These are phyloP conservation scores for Smittium mucronatum DNA, from an alignment of 371 early-diverging fungal species.

Conservation along the genomic window DNA sequence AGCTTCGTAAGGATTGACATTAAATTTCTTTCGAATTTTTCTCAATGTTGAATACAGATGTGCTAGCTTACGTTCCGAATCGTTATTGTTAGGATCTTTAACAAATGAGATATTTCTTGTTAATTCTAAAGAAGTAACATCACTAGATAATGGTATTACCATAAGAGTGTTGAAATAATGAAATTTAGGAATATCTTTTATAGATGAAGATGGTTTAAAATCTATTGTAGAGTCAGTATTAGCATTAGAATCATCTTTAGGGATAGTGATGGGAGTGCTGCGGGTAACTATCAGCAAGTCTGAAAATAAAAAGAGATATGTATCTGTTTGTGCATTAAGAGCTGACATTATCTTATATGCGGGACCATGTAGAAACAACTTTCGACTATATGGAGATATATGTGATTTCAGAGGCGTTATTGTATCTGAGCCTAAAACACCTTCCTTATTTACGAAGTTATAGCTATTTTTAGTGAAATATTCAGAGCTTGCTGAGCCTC, in stretches of 20 bases:
- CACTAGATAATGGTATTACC: conserved; percentile 22
- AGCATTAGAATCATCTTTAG: conserved; percentile 1
- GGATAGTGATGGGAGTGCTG: conserved; percentile 31
- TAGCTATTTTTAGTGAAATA: no score
- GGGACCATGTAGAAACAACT: conserved; percentile 49
- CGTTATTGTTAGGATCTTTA: conserved; percentile 24
- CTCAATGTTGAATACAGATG: conserved; percentile 26
- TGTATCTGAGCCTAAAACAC: no score
- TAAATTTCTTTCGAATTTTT: conserved; percentile 44
- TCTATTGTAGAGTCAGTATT: conserved; percentile 12
- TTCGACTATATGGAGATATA: no score
- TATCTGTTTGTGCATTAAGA: conserved; percentile 54
- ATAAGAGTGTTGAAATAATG: conserved; percentile 22
- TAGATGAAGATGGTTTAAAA: conserved; percentile 7
- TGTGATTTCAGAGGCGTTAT: no score
- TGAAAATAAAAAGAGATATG: conserved; percentile 61
- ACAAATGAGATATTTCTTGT: conserved; percentile 25
- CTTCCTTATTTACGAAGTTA: no score
- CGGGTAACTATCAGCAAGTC: conserved; percentile 68
- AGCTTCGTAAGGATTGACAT: conserved; percentile 50
- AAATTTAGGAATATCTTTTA: conserved; percentile 13
- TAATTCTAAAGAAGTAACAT: conserved; percentile 16
- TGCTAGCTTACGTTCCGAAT: conserved; percentile 16
- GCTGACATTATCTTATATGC: conserved; percentile 55
- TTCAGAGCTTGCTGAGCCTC: no score